These are phyloP conservation scores for Serendipita sp. DNA, from an alignment of 768 basidiomycete genomes.

Conservation along the genomic window DNA sequence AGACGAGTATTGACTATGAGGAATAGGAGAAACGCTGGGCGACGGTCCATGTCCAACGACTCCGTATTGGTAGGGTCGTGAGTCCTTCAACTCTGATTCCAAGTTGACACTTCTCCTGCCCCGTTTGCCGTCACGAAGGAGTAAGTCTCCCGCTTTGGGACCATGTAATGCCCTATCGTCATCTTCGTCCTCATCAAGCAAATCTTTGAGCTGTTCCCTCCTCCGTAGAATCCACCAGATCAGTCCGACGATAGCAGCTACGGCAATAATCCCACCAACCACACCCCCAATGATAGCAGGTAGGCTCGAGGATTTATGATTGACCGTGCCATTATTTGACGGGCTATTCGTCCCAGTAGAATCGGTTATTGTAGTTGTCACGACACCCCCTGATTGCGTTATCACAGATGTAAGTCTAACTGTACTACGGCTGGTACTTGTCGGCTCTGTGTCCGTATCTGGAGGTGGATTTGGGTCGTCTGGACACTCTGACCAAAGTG, in stretches of 20 bases:
- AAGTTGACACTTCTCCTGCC: background rate
- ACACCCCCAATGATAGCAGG: background rate
- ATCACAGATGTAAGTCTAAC: background rate
- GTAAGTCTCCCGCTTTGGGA: background rate
- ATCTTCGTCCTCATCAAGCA: slow-evolving; percentile 1
- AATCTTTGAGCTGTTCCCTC: background rate
- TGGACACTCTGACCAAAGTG: background rate
- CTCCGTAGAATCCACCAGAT: background rate
- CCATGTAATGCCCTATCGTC: background rate
- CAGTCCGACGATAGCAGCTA: background rate
- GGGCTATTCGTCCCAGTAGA: background rate
- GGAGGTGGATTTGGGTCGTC: background rate
- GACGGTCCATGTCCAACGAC: background rate
- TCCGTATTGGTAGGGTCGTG: background rate
- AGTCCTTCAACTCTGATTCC: background rate
- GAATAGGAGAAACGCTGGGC: background rate
- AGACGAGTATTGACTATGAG: background rate
- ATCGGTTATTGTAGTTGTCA: background rate
- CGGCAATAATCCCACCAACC: background rate
- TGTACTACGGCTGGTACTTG: background rate
- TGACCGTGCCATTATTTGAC: background rate
- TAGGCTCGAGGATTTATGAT: background rate
- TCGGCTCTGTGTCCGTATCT: background rate
- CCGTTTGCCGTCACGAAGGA: background rate
- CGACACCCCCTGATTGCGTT: background rate